Conservation (phyloP, 2,329 filamentous ascomycete genomes). For the Paradendryphiella salina region DNA sequence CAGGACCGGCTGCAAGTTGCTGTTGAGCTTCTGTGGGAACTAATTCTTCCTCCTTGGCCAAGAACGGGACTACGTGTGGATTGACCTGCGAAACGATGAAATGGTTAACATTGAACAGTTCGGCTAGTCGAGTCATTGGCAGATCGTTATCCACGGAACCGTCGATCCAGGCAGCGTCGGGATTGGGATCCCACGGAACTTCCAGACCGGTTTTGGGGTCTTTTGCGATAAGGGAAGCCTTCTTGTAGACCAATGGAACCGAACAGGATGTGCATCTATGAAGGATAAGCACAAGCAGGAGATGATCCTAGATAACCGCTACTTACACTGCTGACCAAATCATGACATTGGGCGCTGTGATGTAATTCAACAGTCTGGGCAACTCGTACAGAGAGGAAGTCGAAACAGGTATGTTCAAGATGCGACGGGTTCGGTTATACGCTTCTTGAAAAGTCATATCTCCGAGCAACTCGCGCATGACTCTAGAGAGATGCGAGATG, state of each 20-base stretch:
- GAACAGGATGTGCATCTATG: slow-evolving; percentile 83
- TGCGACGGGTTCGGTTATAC: slow-evolving; percentile 89
- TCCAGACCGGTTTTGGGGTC: slow-evolving; percentile 78
- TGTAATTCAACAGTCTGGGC: slow-evolving; percentile 84
- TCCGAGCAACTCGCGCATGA: slow-evolving; percentile 79
- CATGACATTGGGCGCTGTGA: slow-evolving; percentile 90
- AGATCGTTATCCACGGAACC: slow-evolving; percentile 94
- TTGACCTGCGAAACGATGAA: slow-evolving; percentile 98
- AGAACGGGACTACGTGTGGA: slow-evolving; percentile 86
- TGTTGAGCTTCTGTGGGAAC: slow-evolving; percentile 42
- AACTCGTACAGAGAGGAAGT: slow-evolving; percentile 85
- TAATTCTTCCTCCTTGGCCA: slow-evolving; percentile 71
- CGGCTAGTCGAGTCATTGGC: slow-evolving; percentile 83
- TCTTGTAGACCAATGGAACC: slow-evolving; percentile 81
- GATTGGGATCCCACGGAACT: slow-evolving; percentile 81
- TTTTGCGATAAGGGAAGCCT: slow-evolving; percentile 79
- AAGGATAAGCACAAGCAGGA: slow-evolving; percentile 13
- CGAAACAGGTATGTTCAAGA: slow-evolving; percentile 93
- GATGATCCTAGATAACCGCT: not conserved
- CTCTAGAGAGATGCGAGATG: slow-evolving; percentile 75
- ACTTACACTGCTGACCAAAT: slow-evolving; percentile 88
- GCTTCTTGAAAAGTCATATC: slow-evolving; percentile 95
- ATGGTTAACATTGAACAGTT: slow-evolving; percentile 98
- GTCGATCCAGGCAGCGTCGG: slow-evolving; percentile 81
- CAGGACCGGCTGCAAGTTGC: slow-evolving; percentile 48